These are phyloP conservation scores for Calonectria honghensis DNA, from an alignment of 2,329 filamentous ascomycete species.

Conservation along the genomic window DNA sequence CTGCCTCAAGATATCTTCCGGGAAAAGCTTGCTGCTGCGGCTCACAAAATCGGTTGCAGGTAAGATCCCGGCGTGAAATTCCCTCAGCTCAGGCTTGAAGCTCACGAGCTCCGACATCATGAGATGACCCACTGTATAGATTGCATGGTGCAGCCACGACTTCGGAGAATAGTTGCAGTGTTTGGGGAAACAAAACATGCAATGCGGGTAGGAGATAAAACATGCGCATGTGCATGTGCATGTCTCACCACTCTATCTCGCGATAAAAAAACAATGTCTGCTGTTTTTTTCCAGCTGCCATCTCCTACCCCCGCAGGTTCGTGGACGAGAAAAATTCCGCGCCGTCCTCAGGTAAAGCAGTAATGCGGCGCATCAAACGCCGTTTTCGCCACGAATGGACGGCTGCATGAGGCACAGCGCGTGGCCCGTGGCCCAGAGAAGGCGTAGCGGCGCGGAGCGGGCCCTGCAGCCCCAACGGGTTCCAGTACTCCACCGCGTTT, in stretches of 20 bases:
- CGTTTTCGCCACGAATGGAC: conserved; percentile 6
- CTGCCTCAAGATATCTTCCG: not conserved
- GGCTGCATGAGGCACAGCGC: conserved; percentile 12
- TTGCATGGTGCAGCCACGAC: not conserved
- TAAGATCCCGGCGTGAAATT: conserved; percentile 4
- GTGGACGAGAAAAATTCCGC: not conserved
- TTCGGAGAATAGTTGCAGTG: not conserved
- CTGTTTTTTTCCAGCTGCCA: not conserved
- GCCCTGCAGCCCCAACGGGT: conserved; percentile 1
- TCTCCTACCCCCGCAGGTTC: not conserved
- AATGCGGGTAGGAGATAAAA: not conserved
- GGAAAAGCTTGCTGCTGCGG: not conserved
- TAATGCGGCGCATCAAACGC: conserved; percentile 15
- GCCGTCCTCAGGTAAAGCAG: not conserved
- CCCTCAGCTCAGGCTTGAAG: not conserved
- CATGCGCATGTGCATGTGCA: not conserved
- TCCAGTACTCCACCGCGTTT: conserved; percentile 1
- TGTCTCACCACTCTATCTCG: not conserved
- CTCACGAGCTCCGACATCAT: not conserved
- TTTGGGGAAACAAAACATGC: conserved; percentile 18
- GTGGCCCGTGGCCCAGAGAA: not conserved
- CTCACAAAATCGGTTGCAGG: not conserved
- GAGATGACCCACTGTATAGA: not conserved
- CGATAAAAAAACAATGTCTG: not conserved
- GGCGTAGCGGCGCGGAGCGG: not conserved